Conservation (phyloP, 208 protist genomes). For the Trypanosoma brucei region DNA sequence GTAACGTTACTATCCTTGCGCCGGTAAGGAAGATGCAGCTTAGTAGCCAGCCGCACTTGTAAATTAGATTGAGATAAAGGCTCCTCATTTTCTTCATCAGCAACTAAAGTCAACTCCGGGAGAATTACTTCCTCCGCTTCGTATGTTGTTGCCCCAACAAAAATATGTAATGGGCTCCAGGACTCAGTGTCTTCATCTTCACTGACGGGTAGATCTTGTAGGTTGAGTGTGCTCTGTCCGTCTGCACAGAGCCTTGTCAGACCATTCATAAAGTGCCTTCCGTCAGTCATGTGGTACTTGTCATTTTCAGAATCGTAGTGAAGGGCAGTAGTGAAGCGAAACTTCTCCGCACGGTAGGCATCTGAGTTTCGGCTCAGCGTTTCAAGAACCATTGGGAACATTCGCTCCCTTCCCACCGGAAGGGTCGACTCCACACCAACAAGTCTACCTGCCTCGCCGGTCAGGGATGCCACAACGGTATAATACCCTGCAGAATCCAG, state of each 20-base stretch:
- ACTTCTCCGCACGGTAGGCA: constrained; percentile 20
- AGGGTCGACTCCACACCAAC: constrained; percentile 34
- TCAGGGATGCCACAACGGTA: constrained; percentile 51
- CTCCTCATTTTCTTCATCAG: constrained; percentile 15
- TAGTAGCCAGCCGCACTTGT: constrained; percentile 27
- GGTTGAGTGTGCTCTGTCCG: constrained; percentile 25
- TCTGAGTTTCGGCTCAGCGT: constrained; percentile 24
- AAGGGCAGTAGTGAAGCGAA: constrained; percentile 28
- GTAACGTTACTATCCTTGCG: constrained; percentile 35
- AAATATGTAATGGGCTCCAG: constrained; percentile 39
- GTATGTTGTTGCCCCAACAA: constrained; percentile 61
- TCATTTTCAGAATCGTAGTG: constrained; percentile 8
- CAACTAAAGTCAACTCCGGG: constrained; percentile 10
- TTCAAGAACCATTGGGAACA: constrained; percentile 66
- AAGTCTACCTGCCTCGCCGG: constrained; percentile 30
- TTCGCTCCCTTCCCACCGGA: constrained; percentile 26
- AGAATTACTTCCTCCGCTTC: constrained; percentile 31
- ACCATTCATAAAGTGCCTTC: neutral
- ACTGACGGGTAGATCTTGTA: constrained; percentile 35
- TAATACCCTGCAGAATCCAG: constrained; percentile 47
- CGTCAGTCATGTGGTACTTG: constrained; percentile 10
- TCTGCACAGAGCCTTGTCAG: constrained; percentile 19
- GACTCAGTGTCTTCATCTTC: constrained; percentile 35
- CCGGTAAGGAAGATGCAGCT: constrained; percentile 54
- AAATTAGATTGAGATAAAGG: constrained; percentile 13